Percentiles rank a stretch among this genome's conserved stretches.
phyloP scores from a whole-genome alignment of 345 rosid species.

The Excoecaria agallocha region DNA sequence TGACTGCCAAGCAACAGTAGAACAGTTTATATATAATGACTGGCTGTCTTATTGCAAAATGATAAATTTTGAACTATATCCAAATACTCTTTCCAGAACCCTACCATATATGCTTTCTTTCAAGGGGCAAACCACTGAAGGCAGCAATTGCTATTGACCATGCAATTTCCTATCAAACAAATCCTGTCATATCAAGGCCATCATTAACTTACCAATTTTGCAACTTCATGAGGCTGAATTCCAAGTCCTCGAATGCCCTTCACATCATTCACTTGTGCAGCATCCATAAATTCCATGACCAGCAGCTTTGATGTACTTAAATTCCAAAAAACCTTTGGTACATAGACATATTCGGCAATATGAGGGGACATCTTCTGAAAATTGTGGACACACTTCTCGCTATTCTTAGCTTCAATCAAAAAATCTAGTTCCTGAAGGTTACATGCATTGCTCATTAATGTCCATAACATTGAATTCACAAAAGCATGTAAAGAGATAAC shows the following conservation, averaged over 20 bases:
- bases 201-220: constrained; percentile 64
- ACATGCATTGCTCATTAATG: background rate
- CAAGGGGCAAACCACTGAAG: background rate
- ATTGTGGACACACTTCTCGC: constrained; percentile 81
- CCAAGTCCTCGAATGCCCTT: constrained; percentile 66
- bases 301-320: constrained; percentile 80
- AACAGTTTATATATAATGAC: background rate
- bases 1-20: background rate
- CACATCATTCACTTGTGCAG: constrained; percentile 79
- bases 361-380: constrained; percentile 86
- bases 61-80: no score
- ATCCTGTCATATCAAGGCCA: constrained; percentile 4
- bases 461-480: background rate
- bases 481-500: background rate
- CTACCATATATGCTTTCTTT: no score
- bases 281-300: constrained; percentile 95
- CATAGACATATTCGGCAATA: constrained; percentile 75
- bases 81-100: background rate
- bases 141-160: background rate
- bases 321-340: constrained; percentile 78
- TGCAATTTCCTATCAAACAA: constrained; percentile 1
- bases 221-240: constrained; percentile 69
- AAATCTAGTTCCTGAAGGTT: constrained; percentile 77
- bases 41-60: background rate
- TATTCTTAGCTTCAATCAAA: constrained; percentile 87